Evolutionary conservation across 139 green algal genomes (phyloP), one percentile per base, ranked within the genome.

Genomic region (Tetratostichococcus sp.): DNA sequence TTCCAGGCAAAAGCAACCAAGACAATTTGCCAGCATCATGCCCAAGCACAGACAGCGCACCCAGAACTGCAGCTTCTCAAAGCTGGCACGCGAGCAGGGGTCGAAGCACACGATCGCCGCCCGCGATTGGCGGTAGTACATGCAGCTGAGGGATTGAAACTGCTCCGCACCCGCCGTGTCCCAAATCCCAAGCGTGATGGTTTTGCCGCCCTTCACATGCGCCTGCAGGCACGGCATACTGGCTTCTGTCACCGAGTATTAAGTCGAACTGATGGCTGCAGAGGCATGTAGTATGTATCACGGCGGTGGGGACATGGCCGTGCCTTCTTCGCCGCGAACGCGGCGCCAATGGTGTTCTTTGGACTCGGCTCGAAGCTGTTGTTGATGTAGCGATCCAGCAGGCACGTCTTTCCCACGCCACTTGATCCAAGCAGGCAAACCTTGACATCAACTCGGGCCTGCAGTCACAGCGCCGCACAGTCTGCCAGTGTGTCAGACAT

Each of bases 321-420:
- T 16, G 72, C 75, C 75, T 80, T 80, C 59, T 80, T 80, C 6
- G 75, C 75, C 34, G 75, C 75, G 59, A 80, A 80, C 1, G 75
- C 75, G n/a, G 69, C 75, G 28, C 69, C 75, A 31, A 80, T 80
- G 19, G 75, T 80, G 69, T 80, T 80, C 65, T 75, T 80, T 1
- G 58, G 59, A 2, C 50, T 34, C 0, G 34, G 8, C 33, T 80
- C 75, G 31, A 80, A 80, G 22, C 28, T 31, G 14, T 65, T 42
- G 14, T 70, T 80, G 21, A 75, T 72, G 30, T 75, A 80, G 1
- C 75, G 28, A 58, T 80, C 75, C 35, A 80, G 33, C 35, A 80
- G 58, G 39, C 75, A 80, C 16, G 69, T 67, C 25, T 80, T 80
- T 6, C 75, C 75, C 71, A 70, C 75, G 66, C 25, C 35, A 11